These are phyloP conservation scores for Flaveria bidentis DNA, from an alignment of 129 eudicot species.

Conservation along the genomic window DNA sequence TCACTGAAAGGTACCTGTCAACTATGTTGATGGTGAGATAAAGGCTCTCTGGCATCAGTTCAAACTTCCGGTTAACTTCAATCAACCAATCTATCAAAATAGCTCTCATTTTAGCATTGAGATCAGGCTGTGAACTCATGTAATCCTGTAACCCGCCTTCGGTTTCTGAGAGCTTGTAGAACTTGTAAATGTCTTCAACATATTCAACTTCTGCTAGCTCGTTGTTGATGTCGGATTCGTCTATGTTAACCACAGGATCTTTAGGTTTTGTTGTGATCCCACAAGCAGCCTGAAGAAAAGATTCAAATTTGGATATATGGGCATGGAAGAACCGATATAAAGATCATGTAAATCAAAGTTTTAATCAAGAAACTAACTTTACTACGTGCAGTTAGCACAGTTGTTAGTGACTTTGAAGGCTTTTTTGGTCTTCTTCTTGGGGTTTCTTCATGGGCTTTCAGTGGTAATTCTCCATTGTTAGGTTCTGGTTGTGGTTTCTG, in stretches of 20 bases:
- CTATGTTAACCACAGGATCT: slow-evolving; percentile 57
- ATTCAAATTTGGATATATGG: neutral
- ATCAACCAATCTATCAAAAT: slow-evolving; percentile 85
- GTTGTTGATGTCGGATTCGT: slow-evolving; percentile 59
- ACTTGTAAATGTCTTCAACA: slow-evolving; percentile 83
- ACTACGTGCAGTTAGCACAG: slow-evolving; percentile 82
- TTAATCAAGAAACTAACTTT: slow-evolving; percentile 37
- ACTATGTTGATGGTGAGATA: slow-evolving; percentile 72
- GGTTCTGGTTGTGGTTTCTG: slow-evolving; percentile 49
- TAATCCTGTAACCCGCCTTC: slow-evolving; percentile 63
- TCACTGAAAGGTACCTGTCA: slow-evolving; percentile 69
- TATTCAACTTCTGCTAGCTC: slow-evolving; percentile 85
- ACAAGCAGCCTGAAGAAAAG: slow-evolving; percentile 58
- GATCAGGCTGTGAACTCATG: slow-evolving; percentile 65
- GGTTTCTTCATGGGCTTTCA: slow-evolving; percentile 33
- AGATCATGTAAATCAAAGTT: neutral
- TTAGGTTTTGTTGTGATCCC: slow-evolving; percentile 61
- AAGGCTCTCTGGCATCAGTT: slow-evolving; percentile 72
- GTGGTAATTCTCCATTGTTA: slow-evolving; percentile 36
- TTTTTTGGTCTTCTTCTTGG: slow-evolving; percentile 44
- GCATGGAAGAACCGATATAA: neutral
- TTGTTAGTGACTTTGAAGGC: slow-evolving; percentile 51
- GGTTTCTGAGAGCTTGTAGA: slow-evolving; percentile 72
- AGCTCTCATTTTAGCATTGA: slow-evolving; percentile 73
- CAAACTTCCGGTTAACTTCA: slow-evolving; percentile 85